phyloP scores from a whole-genome alignment of 2,329 filamentous ascomycete genomes.

The Zasmidium angulare region DNA sequence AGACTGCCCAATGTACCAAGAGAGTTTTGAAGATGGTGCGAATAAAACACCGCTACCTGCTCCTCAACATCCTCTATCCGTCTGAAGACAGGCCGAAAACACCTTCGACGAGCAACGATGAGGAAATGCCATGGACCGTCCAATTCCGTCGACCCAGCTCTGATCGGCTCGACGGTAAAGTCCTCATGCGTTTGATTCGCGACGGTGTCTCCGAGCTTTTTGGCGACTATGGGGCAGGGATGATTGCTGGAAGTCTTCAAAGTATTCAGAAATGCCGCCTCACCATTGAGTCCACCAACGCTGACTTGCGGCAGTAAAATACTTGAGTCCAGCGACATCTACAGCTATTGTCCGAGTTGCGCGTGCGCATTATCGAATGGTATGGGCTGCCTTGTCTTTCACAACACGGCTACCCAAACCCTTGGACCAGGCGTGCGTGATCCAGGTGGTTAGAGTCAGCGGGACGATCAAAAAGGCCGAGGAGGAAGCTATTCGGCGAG shows the following conservation, averaged over 20 bases:
- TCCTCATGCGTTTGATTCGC: constrained; percentile 69
- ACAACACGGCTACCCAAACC: constrained; percentile 67
- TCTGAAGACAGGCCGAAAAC: constrained; percentile 44
- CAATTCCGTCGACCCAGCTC: constrained; percentile 77
- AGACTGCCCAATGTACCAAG: no score
- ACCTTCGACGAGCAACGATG: constrained; percentile 25
- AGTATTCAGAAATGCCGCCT: constrained; percentile 48
- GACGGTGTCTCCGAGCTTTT: constrained; percentile 71
- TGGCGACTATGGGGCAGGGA: constrained; percentile 84
- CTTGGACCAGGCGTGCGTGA: constrained; percentile 67
- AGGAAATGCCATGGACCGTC: constrained; percentile 60
- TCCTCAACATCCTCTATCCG: constrained; percentile 92
- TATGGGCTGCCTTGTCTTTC: constrained; percentile 86
- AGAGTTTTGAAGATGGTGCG: constrained; percentile 70
- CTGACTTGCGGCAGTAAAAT: constrained; percentile 68
- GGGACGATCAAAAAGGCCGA: constrained; percentile 92
- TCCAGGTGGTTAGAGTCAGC: constrained; percentile 81
- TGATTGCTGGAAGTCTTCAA: constrained; percentile 66
- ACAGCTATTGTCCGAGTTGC: constrained; percentile 88
- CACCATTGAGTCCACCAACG: background rate
- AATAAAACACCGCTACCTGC: constrained; percentile 91
- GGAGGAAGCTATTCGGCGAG: constrained; percentile 80
- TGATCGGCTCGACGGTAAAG: constrained; percentile 64
- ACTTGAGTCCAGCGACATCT: constrained; percentile 86
- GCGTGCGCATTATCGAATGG: constrained; percentile 77